These are phyloP conservation scores for Excoecaria agallocha DNA, from an alignment of 345 rosid species.

Conservation along the genomic window DNA sequence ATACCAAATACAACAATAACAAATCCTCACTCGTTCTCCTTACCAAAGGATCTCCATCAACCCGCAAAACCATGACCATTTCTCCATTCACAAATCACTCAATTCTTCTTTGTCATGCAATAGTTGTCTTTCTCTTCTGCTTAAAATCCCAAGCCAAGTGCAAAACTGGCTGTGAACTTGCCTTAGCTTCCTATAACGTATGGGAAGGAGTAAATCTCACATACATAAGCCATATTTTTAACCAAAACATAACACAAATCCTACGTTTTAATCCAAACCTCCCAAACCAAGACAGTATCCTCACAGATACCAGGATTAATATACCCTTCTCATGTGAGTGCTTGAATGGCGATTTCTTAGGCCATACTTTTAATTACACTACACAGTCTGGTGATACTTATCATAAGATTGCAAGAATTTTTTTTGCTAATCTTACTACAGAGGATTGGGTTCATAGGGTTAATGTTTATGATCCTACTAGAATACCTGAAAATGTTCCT, in stretches of 20 bases:
- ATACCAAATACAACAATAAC: background rate
- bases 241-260: slow-evolving; percentile 20
- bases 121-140: slow-evolving; percentile 4
- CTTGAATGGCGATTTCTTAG: slow-evolving; percentile 45
- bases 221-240: slow-evolving; percentile 37
- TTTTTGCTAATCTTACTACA: slow-evolving; percentile 43
- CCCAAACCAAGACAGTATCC: slow-evolving; percentile 24
- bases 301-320: slow-evolving; percentile 24
- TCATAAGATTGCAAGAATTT: slow-evolving; percentile 15
- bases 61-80: background rate
- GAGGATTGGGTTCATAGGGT: slow-evolving; percentile 43
- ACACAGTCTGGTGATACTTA: slow-evolving; percentile 37
- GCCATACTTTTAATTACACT: slow-evolving; percentile 43
- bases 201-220: slow-evolving; percentile 41
- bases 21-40: background rate
- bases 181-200: slow-evolving; percentile 43
- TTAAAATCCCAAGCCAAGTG: slow-evolving; percentile 33
- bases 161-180: slow-evolving; percentile 37
- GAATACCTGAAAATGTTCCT: slow-evolving; percentile 22
- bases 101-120: background rate
- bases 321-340: slow-evolving; percentile 49
- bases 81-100: background rate
- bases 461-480: slow-evolving; percentile 26
- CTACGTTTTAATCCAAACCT: slow-evolving; percentile 34
- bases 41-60: background rate